These are phyloP conservation scores for Mortierella sp. DNA, from an alignment of 371 early-diverging fungal genomes.

Conservation along the genomic window DNA sequence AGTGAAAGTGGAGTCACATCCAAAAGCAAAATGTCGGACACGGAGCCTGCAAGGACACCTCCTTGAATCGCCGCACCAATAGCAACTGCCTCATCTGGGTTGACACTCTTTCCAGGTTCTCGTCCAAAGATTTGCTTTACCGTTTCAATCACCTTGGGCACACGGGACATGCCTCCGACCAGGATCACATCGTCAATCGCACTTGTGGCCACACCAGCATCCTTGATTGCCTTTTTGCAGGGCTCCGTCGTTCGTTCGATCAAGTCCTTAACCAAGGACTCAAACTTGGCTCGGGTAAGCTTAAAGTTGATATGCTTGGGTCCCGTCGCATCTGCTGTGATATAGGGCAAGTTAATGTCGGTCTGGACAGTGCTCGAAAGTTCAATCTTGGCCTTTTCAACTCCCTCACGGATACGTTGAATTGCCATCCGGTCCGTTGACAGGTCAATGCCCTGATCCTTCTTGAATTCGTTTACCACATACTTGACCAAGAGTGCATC, in stretches of 20 bases:
- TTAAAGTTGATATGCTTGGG: slow-evolving; percentile 97
- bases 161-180: slow-evolving; percentile 99
- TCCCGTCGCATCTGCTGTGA: slow-evolving; percentile 91
- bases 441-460: slow-evolving; percentile 81
- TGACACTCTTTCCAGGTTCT: slow-evolving; percentile 94
- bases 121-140: slow-evolving; percentile 92
- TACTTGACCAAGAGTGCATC: slow-evolving; percentile 89
- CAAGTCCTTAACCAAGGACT: slow-evolving; percentile 83
- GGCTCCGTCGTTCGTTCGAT: slow-evolving; percentile 93
- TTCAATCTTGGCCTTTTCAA: slow-evolving; percentile 99
- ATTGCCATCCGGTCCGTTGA: slow-evolving; percentile 90
- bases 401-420: slow-evolving; percentile 96
- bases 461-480: slow-evolving; percentile 90
- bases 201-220: slow-evolving; percentile 85
- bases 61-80: slow-evolving; percentile 99
- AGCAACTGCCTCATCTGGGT: slow-evolving; percentile 99
- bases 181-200: slow-evolving; percentile 97
- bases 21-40: slow-evolving; percentile 93
- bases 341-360: slow-evolving; percentile 96
- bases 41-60: slow-evolving; percentile 96
- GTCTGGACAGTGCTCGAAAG: slow-evolving; percentile 93
- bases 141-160: slow-evolving; percentile 96
- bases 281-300: slow-evolving; percentile 93
- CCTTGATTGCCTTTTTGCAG: slow-evolving; percentile 96
- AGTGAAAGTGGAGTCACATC: slow-evolving; percentile 99